These are phyloP conservation scores for Penicillium cinerascens DNA, from an alignment of 495 filamentous ascomycete species.

Conservation along the genomic window DNA sequence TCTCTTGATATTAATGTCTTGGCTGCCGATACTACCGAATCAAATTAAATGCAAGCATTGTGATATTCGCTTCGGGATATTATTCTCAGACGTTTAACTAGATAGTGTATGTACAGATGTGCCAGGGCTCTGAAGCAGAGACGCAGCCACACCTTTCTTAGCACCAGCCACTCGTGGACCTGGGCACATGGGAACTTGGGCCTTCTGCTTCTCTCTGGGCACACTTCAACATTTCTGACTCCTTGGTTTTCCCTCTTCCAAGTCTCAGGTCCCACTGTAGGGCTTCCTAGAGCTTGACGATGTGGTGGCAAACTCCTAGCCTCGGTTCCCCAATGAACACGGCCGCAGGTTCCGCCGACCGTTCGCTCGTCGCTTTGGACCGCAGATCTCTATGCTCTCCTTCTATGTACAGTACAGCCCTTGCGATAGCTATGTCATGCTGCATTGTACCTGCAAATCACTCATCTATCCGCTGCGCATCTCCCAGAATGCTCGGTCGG, in stretches of 20 bases:
- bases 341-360: not conserved
- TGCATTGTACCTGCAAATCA: not conserved
- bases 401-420: no score
- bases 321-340: not conserved
- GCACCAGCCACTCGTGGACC: no score
- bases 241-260: not conserved
- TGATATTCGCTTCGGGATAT: no score
- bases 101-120: no score
- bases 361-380: not conserved
- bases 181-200: no score
- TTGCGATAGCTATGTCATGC: not conserved
- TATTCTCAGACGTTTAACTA: no score
- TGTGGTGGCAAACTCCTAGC: not conserved
- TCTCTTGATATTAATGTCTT: no score
- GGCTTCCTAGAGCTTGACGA: not conserved
- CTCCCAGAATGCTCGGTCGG: not conserved
- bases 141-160: no score
- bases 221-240: not conserved
- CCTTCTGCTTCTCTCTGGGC: not conserved
- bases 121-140: no score
- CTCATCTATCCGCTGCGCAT: not conserved
- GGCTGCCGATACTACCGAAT: no score
- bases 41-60: no score
- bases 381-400: not conserved
- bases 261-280: not conserved